Conservation (phyloP, 2,329 filamentous ascomycete species). For the Tolypocladium sp. region DNA sequence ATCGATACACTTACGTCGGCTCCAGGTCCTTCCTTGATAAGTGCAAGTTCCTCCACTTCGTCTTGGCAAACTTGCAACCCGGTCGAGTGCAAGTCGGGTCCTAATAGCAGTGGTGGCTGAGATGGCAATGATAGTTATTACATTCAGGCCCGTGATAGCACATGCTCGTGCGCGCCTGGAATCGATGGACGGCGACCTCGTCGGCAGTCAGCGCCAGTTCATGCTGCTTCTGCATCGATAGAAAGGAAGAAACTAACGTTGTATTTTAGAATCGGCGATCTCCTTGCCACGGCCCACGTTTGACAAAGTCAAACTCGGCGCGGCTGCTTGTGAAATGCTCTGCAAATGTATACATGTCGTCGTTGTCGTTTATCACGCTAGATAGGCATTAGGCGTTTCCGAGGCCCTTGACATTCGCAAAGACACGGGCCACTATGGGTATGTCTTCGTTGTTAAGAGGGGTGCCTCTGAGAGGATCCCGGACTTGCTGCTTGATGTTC, state of each 20-base stretch:
- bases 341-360: background rate
- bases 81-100: background rate
- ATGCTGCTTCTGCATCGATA: background rate
- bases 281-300: background rate
- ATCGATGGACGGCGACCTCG: background rate
- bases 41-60: background rate
- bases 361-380: background rate
- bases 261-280: background rate
- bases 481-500: background rate
- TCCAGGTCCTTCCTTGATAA: background rate
- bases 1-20: background rate
- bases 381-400: background rate
- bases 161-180: background rate
- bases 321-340: background rate
- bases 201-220: background rate
- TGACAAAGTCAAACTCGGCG: background rate
- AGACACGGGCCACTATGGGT: background rate
- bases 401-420: background rate
- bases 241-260: background rate
- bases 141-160: background rate
- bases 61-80: background rate
- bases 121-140: background rate
- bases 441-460: background rate
- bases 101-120: background rate
- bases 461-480: background rate